Conservation (phyloP, 164 flowering plant genomes). For the Aristolochia fimbriata region DNA sequence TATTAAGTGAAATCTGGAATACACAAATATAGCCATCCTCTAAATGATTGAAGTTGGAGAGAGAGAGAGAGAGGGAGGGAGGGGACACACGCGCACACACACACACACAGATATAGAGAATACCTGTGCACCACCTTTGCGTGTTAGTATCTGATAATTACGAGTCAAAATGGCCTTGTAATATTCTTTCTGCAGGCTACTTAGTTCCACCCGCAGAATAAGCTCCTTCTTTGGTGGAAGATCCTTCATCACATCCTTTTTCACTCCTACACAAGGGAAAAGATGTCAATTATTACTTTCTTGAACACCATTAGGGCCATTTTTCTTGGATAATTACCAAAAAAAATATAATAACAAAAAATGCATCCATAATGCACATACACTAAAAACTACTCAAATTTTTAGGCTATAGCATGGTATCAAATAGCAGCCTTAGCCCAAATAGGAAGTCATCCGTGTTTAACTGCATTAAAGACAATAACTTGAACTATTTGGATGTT, state of each 20-base stretch:
- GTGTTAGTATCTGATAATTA: constrained; percentile 76
- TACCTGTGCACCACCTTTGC: constrained; percentile 89
- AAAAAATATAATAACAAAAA: too few species aligned
- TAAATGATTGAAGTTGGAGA: not conserved
- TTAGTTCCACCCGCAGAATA: constrained; percentile 87
- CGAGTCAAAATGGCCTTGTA: constrained; percentile 97
- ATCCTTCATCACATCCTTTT: constrained; percentile 98
- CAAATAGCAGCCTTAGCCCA: too few species aligned
- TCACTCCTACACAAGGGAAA: constrained; percentile 54
- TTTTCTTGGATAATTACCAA: too few species aligned
- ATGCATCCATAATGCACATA: too few species aligned
- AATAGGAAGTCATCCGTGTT: too few species aligned
- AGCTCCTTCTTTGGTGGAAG: constrained; percentile 97
- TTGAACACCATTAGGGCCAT: too few species aligned
- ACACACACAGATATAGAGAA: too few species aligned
- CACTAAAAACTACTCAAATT: too few species aligned
- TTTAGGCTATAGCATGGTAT: too few species aligned
- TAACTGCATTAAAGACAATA: too few species aligned
- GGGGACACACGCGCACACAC: not conserved
- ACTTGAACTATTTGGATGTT: too few species aligned
- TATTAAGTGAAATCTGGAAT: constrained; percentile 81
- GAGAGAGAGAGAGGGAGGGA: constrained; percentile 1
- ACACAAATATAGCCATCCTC: not conserved
- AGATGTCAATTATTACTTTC: not conserved
- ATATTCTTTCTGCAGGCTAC: constrained; percentile 90